These are phyloP conservation scores for Sporothrix luriei DNA, from an alignment of 2,329 filamentous ascomycete genomes.

Conservation along the genomic window DNA sequence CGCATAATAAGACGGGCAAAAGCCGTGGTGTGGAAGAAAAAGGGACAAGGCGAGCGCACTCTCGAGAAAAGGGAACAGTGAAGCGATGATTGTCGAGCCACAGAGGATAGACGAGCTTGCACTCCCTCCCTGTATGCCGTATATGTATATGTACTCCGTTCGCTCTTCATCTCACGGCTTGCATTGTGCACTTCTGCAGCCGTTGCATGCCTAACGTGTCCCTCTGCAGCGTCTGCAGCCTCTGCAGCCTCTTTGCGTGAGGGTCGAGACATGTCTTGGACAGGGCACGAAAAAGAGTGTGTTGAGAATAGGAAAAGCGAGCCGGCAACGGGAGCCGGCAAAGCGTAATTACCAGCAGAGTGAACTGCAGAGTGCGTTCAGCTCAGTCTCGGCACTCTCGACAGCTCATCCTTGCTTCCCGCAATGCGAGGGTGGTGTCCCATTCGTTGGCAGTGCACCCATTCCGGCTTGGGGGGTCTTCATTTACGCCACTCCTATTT, in stretches of 20 bases:
- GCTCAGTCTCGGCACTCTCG: neutral
- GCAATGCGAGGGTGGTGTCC: neutral
- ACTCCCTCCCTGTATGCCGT: too few species aligned
- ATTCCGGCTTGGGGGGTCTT: neutral
- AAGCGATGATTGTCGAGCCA: neutral
- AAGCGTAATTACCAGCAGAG: neutral
- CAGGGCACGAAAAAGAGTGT: neutral
- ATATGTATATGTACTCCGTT: too few species aligned
- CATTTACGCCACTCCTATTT: neutral
- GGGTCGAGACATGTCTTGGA: neutral
- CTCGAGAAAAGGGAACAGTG: too few species aligned
- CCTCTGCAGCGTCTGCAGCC: neutral
- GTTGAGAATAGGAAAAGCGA: neutral
- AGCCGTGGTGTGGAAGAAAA: too few species aligned
- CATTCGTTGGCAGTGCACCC: neutral
- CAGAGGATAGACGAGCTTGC: neutral
- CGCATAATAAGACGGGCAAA: too few species aligned
- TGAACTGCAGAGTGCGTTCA: neutral
- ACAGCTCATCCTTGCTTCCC: conserved; percentile 16
- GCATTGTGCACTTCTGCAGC: neutral
- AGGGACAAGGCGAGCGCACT: too few species aligned
- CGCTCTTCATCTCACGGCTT: too few species aligned
- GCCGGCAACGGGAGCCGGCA: neutral
- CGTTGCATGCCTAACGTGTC: neutral
- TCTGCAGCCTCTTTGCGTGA: neutral